Evolutionary conservation across 2,329 filamentous ascomycete species (phyloP), one percentile per base, ranked within the genome.

Genomic region (Phialophora expanda): DNA sequence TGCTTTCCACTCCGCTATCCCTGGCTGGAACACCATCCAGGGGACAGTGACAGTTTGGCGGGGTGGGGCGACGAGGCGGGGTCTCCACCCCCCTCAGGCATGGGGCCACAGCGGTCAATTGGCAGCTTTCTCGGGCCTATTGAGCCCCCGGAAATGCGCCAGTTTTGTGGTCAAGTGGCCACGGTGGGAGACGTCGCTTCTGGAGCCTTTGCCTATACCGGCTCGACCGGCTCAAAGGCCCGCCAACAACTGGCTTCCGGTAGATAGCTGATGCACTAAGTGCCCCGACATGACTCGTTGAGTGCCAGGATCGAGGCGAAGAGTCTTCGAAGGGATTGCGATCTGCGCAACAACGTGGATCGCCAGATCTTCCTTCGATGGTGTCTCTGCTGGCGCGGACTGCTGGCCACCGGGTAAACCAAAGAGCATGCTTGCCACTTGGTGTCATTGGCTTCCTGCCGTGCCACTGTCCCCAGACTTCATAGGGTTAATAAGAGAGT

Each of bases 41-140:
- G 41, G 20, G 20, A 53, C 38, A 26, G 48, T 12, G 48, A n/a
- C 48, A 26, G 48, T 17, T 12, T 53, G 4, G 28, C 50, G 53
- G 8, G 20, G 58, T 61, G 58, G 58, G 58, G 56, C 56, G 54
- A 32, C 14, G 41, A 34, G 41, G 63, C 63, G 63, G 63, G 63
- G 63, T 62, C 63, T 65, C 57, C 63, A 61, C 38, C 41, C 32
- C 38, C 32, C 28, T n/a, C 28, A 17, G 30, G 5, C 48, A 64
- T 64, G 62, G 62, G 62, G 62, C 62, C 48, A 20, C 56, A n/a
- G n/a, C n/a, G 22, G 14, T 54, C 51, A 54, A 26, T 48, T 20
- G 51, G 26, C 44, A 17, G 55, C 1, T 11, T 59, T 20, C 34
- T n/a, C 17, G 26, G 24, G 14, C 38, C 38, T 44, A 17, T 44